A percentile compares a stretch with the other conserved stretches of the same genome.
Evolutionary conservation across 192 early-diverging fungal species (phyloP).

Genomic region (Glomus cerebriforme): DNA sequence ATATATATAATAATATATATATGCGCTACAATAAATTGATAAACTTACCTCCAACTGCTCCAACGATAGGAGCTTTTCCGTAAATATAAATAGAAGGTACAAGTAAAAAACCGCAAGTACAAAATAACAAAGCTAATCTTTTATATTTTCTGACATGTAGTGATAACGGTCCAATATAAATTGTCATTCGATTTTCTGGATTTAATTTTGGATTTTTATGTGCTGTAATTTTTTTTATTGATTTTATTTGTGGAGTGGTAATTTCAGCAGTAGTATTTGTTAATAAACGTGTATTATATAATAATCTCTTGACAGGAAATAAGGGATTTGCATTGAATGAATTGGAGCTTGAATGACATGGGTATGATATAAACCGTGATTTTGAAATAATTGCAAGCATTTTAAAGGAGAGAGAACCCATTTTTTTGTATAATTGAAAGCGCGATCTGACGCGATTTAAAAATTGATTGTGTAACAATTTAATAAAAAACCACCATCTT

Average conservation of each 20-base stretch:
- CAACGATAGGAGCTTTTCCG: constrained; percentile 17
- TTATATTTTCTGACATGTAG: not conserved
- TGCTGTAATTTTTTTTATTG: not conserved
- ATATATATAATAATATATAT: not conserved
- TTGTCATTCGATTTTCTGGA: not conserved
- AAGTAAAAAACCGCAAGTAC: not conserved
- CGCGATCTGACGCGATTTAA: no score
- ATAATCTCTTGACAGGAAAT: not conserved
- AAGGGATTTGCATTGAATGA: not conserved
- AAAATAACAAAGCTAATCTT: constrained; percentile 12
- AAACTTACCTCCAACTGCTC: not conserved
- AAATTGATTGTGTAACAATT: no score
- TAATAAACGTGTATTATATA: not conserved
- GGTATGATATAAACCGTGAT: not conserved
- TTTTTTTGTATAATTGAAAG: not conserved
- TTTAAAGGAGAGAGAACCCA: not conserved
- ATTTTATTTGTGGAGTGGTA: not conserved
- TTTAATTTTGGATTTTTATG: not conserved
- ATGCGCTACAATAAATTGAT: not conserved
- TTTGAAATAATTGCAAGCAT: not conserved
- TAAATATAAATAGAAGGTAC: constrained; percentile 2
- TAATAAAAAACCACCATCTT: no score
- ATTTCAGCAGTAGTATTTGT: not conserved
- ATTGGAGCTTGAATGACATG: no score
- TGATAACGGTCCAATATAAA: constrained; percentile 1